phyloP scores from a whole-genome alignment of 495 filamentous ascomycete genomes.

The Durotheca rogersii region DNA sequence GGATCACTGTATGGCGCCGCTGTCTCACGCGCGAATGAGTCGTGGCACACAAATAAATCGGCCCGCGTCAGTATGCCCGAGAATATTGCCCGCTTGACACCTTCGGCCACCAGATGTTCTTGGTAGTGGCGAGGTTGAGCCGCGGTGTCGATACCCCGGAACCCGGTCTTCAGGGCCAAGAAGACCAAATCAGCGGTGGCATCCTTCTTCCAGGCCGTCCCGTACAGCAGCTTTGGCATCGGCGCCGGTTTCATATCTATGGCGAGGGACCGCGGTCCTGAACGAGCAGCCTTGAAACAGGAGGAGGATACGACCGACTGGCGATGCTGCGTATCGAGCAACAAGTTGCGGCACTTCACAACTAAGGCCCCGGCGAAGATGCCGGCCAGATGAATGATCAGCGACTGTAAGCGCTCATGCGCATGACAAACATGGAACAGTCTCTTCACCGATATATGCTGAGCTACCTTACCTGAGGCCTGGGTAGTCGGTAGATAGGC shows the following conservation, averaged over 20 bases:
- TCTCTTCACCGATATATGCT: too few species aligned
- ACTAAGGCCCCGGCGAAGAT: not conserved
- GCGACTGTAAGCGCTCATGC: not conserved
- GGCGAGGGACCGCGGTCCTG: not conserved
- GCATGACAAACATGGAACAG: conserved; percentile 6
- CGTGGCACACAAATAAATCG: conserved; percentile 60
- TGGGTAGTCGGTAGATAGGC: too few species aligned
- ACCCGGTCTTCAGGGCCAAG: conserved; percentile 67
- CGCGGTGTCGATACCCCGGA: conserved; percentile 75
- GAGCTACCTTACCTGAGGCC: too few species aligned
- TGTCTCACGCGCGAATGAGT: not conserved
- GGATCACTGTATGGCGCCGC: not conserved
- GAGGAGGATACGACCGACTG: not conserved
- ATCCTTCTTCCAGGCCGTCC: conserved; percentile 87
- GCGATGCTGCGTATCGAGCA: not conserved
- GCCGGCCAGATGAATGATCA: not conserved
- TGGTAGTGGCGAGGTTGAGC: conserved; percentile 79
- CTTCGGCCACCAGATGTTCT: conserved; percentile 69
- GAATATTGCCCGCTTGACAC: conserved; percentile 57
- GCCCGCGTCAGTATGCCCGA: conserved; percentile 58
- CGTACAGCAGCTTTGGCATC: conserved; percentile 69
- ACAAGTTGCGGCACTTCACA: not conserved
- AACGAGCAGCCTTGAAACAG: not conserved
- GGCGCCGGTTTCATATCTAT: conserved; percentile 16
- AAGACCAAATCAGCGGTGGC: conserved; percentile 65